Evolutionary conservation across 179 eudicot species (phyloP), one percentile per base, ranked within the genome.

Genomic region (Carnegiea gigantea): DNA sequence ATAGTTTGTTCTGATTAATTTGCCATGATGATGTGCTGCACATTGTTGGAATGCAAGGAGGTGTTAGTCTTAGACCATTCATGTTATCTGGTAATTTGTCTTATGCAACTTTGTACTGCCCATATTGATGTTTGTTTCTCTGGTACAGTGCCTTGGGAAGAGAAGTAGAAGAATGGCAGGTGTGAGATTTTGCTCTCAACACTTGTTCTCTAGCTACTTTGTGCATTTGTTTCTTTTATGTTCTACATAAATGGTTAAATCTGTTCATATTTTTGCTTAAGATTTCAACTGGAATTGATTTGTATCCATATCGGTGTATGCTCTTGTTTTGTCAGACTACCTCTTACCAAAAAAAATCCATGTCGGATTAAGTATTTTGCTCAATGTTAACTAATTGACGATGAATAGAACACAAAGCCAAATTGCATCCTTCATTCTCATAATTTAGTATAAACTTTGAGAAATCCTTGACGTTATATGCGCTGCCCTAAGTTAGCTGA

Each of bases 141-240:
- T 76, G 73, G 83, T 85, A 86, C 88, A 96, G 99, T 96, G 96
- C 91, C 90, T 92, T 75, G 96, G 98, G 78, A 94, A 87, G 88
- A 94, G 89, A 84, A 86, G 87, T 84, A 85, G 90, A 84, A 93
- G 85, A 76, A 30, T 36, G 53, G 53, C 92, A 84, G 94, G 97
- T 92, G 82, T 78, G 78, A 64, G 28, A 65, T 83, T 53, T 30
- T 15, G 17, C 65, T 75, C n/a, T 75, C n/a, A 53, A 76, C 26
- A 65, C 78, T 76, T 36, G 36, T 49, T 26, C 23, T 76, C 26
- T 76, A 20, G 5, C 3, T 53, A 10, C 20, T 26, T 73, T 11
- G 20, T 73, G 49, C 33, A 23, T 73, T 7, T 73, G 9, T 24
- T 48, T 46, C 17, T 9, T 5, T n/a, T 73, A 13, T 48, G 62